Conservation (phyloP, 495 filamentous ascomycete species). For the Elasticomyces elasticus region DNA sequence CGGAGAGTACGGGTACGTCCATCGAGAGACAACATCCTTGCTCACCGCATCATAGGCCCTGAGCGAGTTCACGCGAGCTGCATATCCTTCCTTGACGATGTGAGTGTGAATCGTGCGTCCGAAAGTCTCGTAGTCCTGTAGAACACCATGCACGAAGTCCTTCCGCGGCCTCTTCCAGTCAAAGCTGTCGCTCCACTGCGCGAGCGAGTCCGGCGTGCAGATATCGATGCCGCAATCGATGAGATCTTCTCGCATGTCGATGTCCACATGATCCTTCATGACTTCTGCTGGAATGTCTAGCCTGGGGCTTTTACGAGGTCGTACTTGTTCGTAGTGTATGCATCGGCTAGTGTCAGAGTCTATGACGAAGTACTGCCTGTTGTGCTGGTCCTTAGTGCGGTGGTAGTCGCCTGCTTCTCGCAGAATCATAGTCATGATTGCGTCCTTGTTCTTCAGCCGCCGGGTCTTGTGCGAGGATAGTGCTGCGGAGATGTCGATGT, state of each 20-base stretch:
- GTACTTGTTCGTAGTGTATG: constrained; percentile 80
- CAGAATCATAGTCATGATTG: constrained; percentile 96
- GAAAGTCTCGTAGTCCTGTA: constrained; percentile 95
- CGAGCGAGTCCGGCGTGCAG: constrained; percentile 89
- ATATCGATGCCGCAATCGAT: constrained; percentile 96
- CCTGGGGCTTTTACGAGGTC: constrained; percentile 13
- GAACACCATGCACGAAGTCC: constrained; percentile 79
- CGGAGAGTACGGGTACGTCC: constrained; percentile 88
- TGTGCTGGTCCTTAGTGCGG: constrained; percentile 60
- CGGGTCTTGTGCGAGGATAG: constrained; percentile 70
- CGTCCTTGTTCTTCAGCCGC: constrained; percentile 76
- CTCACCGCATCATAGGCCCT: constrained; percentile 87
- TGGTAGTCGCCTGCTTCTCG: constrained; percentile 66
- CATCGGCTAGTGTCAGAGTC: constrained; percentile 73
- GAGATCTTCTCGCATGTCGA: constrained; percentile 76
- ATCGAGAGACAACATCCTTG: constrained; percentile 74
- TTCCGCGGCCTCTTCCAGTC: constrained; percentile 83
- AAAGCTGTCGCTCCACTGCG: constrained; percentile 94
- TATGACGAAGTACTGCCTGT: constrained; percentile 74
- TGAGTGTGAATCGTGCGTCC: constrained; percentile 92
- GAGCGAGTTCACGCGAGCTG: constrained; percentile 72
- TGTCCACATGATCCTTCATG: constrained; percentile 49
- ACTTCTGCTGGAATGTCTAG: constrained; percentile 66
- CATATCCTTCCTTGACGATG: constrained; percentile 65
- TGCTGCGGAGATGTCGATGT: constrained; percentile 70